Conservation (phyloP, 1,284 basidiomycete genomes). For the Butyriboletus appendiculatus region DNA sequence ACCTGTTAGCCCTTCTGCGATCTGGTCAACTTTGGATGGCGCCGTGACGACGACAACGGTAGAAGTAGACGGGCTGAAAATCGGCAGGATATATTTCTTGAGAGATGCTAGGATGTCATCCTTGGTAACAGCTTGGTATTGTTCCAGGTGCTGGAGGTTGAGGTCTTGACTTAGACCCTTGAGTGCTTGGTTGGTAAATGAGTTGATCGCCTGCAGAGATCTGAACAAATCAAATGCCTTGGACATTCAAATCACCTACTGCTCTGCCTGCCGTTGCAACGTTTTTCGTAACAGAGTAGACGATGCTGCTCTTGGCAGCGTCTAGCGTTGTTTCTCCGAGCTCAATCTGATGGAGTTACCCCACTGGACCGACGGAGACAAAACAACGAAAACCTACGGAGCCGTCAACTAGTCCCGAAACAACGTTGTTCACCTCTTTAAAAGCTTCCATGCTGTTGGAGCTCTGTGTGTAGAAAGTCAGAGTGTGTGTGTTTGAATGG, state of each 20-base stretch:
- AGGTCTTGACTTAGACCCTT: slow-evolving; percentile 77
- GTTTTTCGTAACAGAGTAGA: slow-evolving; percentile 78
- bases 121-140: slow-evolving; percentile 78
- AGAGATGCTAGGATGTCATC: slow-evolving; percentile 75
- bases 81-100: slow-evolving; percentile 78
- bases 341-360: slow-evolving; percentile 56
- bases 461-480: slow-evolving; percentile 51
- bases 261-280: slow-evolving; percentile 87
- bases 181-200: slow-evolving; percentile 86
- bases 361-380: background rate
- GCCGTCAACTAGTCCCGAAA: slow-evolving; percentile 76
- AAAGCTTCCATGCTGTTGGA: slow-evolving; percentile 89
- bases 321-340: slow-evolving; percentile 87
- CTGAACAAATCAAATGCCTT: slow-evolving; percentile 1
- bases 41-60: slow-evolving; percentile 84
- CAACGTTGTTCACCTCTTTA: slow-evolving; percentile 75
- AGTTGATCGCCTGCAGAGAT: slow-evolving; percentile 61
- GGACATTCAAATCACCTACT: slow-evolving; percentile 47
- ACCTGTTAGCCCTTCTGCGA: slow-evolving; percentile 61
- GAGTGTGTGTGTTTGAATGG: background rate
- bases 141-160: slow-evolving; percentile 74
- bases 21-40: slow-evolving; percentile 77
- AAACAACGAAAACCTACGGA: slow-evolving; percentile 54
- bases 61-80: slow-evolving; percentile 82
- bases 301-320: slow-evolving; percentile 90